Evolutionary conservation across 192 early-diverging fungal species (phyloP).

Genomic region (Kickxella alabastrina): DNA sequence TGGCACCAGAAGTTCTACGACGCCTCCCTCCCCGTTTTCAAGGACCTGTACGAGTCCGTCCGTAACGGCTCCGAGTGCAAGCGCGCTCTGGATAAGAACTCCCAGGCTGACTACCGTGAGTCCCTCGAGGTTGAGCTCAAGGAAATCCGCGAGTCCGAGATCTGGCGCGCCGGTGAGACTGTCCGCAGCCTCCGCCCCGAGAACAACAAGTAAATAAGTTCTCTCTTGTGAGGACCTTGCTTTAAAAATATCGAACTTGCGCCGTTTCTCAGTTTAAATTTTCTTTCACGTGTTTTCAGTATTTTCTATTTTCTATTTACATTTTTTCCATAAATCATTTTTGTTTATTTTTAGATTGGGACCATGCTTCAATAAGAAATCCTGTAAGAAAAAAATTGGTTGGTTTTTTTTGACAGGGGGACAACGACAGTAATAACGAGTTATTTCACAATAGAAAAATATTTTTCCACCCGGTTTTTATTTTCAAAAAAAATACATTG

Average conservation of each 20-base stretch:
- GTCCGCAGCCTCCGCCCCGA: conserved; percentile 88
- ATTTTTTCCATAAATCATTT: too few species aligned
- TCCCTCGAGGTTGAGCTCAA: conserved; percentile 86
- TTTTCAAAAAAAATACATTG: too few species aligned
- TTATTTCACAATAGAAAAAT: too few species aligned
- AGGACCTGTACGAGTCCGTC: conserved; percentile 83
- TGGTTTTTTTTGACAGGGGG: too few species aligned
- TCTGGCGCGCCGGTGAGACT: conserved; percentile 88
- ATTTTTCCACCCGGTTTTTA: too few species aligned
- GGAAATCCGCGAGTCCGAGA: conserved; percentile 85
- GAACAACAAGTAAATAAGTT: conserved; percentile 57
- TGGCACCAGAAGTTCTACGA: conserved; percentile 93
- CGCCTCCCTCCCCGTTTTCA: conserved; percentile 90
- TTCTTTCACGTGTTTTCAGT: too few species aligned
- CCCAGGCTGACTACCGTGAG: conserved; percentile 86
- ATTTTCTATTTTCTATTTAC: too few species aligned
- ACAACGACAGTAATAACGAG: too few species aligned
- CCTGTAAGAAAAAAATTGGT: too few species aligned
- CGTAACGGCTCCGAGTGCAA: conserved; percentile 84
- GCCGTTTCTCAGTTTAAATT: background rate
- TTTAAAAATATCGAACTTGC: background rate
- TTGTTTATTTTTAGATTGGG: too few species aligned
- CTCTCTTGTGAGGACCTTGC: background rate
- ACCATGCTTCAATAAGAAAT: too few species aligned
- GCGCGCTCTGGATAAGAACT: conserved; percentile 83